phyloP scores from a whole-genome alignment of 2,329 filamentous ascomycete species.

The Clarireedia sp. region DNA sequence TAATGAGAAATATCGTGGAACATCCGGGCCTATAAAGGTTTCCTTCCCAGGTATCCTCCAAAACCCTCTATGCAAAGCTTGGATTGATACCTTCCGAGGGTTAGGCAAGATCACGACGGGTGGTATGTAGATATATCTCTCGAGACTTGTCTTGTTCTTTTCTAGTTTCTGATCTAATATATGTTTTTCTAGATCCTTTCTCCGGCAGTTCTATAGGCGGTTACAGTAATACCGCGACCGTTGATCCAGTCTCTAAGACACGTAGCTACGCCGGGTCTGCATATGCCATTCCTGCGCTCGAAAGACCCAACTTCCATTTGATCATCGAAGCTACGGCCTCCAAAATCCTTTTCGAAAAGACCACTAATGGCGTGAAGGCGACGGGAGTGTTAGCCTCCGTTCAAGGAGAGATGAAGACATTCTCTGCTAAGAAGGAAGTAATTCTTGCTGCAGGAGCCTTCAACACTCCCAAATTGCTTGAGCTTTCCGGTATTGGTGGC shows the following conservation, averaged over 20 bases:
- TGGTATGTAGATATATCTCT: background rate
- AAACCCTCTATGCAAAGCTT: conserved; percentile 4
- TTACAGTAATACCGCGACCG: conserved; percentile 3
- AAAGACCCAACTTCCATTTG: conserved; percentile 7
- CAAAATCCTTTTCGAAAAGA: conserved; percentile 1
- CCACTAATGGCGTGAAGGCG: background rate
- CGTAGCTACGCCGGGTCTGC: conserved; percentile 7
- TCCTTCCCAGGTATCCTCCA: conserved; percentile 2
- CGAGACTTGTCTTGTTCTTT: background rate
- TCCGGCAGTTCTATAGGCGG: background rate
- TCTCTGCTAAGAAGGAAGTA: conserved; percentile 34
- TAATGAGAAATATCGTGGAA: background rate
- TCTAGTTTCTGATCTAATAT: no score
- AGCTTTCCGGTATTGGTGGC: conserved; percentile 43
- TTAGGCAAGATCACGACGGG: conserved; percentile 3
- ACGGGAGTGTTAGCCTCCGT: background rate
- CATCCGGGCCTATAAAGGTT: background rate
- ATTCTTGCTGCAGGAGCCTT: conserved; percentile 44
- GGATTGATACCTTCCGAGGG: conserved; percentile 1
- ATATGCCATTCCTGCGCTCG: background rate
- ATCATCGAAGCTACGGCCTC: background rate
- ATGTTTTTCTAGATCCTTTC: background rate
- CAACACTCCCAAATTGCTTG: conserved; percentile 44
- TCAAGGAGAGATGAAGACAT: conserved; percentile 1
- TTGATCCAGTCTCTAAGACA: background rate